Conservation (phyloP, 495 filamentous ascomycete genomes). For the Talaromyces thailandensis region DNA sequence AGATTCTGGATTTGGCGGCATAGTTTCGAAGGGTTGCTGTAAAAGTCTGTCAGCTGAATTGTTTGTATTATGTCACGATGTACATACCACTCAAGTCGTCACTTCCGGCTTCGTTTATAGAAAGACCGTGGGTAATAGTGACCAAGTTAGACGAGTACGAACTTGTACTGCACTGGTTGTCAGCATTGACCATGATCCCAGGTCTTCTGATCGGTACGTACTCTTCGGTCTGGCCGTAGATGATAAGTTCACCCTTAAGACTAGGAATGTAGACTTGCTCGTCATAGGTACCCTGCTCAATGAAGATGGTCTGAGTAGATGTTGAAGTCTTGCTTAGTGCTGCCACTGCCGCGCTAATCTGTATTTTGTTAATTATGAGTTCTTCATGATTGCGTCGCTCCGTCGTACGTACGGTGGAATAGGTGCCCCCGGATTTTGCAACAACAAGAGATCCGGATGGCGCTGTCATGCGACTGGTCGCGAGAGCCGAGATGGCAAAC, state of each 20-base stretch:
- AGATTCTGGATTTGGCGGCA: slow-evolving; percentile 41
- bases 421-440: slow-evolving; percentile 31
- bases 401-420: slow-evolving; percentile 18
- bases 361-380: not conserved
- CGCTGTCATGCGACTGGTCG: slow-evolving; percentile 35
- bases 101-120: slow-evolving; percentile 25
- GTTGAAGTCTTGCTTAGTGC: slow-evolving; percentile 40
- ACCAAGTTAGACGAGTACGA: slow-evolving; percentile 49
- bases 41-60: not conserved
- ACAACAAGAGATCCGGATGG: slow-evolving; percentile 45
- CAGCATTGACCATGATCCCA: not conserved
- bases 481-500: slow-evolving; percentile 21
- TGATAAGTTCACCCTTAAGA: slow-evolving; percentile 40
- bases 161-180: slow-evolving; percentile 17
- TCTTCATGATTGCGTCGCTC: not conserved
- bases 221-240: slow-evolving; percentile 56
- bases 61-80: too few relatives aligned
- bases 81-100: slow-evolving; percentile 33
- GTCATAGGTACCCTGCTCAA: slow-evolving; percentile 45
- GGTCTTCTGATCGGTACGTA: slow-evolving; percentile 5
- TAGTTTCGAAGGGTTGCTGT: slow-evolving; percentile 46
- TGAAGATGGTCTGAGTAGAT: slow-evolving; percentile 51
- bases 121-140: slow-evolving; percentile 41
- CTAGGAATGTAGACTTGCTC: slow-evolving; percentile 50
- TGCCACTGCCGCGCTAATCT: slow-evolving; percentile 49